Conservation (phyloP, 2,329 filamentous ascomycete species). For the Fusarium azukiicola region DNA sequence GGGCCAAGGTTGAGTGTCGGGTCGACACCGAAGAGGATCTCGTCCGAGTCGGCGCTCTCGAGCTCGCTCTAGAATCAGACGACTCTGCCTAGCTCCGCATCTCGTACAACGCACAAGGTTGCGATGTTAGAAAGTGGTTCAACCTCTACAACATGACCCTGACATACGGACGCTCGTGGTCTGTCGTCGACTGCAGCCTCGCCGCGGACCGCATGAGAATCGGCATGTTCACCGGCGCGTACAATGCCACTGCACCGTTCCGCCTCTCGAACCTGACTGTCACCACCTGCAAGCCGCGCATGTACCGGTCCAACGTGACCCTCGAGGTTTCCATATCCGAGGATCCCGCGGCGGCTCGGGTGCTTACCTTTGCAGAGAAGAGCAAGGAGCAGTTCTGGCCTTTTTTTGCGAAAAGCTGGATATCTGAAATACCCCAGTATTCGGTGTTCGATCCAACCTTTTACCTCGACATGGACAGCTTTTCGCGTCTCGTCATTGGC, state of each 20-base stretch:
- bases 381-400: conserved; percentile 1
- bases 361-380: not conserved
- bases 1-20: not conserved
- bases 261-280: not conserved
- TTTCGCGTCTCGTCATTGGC: not conserved
- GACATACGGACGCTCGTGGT: not conserved
- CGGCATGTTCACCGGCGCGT: not conserved
- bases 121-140: not conserved
- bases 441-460: not conserved
- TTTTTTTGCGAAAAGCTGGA: not conserved
- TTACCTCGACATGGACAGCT: not conserved
- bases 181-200: not conserved
- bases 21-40: not conserved
- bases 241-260: not conserved
- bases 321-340: not conserved
- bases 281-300: not conserved
- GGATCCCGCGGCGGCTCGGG: not conserved
- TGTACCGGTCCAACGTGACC: not conserved
- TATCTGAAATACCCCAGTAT: not conserved
- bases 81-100: not conserved
- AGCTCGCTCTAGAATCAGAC: not conserved
- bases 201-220: not conserved
- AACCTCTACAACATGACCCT: not conserved
- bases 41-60: not conserved
- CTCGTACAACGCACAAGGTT: not conserved